Percentiles rank a stretch among this genome's conserved stretches.
Conservation (phyloP, 352 stramenopile species). For the Phytophthora pseudosyringae region DNA sequence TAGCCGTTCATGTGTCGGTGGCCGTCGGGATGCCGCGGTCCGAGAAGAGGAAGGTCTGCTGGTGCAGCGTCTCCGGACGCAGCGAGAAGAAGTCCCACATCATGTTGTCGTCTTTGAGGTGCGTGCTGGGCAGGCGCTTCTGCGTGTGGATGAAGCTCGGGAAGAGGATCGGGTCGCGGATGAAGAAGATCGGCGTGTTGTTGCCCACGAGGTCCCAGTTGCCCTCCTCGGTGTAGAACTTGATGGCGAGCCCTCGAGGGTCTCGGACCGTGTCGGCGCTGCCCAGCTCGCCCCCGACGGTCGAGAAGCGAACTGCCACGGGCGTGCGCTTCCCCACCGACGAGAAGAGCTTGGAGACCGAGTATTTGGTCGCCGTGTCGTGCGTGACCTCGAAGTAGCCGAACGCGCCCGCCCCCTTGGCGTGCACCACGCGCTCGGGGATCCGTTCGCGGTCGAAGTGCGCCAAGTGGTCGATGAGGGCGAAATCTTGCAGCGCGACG, state of each 20-base stretch:
- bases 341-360: slow-evolving; percentile 81
- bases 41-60: slow-evolving; percentile 89
- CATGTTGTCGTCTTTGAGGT: slow-evolving; percentile 86
- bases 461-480: slow-evolving; percentile 85
- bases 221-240: slow-evolving; percentile 94
- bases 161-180: slow-evolving; percentile 93
- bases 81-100: slow-evolving; percentile 94
- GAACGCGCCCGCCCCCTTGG: slow-evolving; percentile 89
- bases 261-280: slow-evolving; percentile 88
- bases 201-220: slow-evolving; percentile 95
- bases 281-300: slow-evolving; percentile 77
- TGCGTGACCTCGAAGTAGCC: slow-evolving; percentile 92
- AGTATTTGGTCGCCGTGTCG: slow-evolving; percentile 48
- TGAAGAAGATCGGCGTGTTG: slow-evolving; percentile 95
- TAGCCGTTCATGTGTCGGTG: slow-evolving; percentile 93
- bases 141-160: slow-evolving; percentile 94
- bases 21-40: slow-evolving; percentile 89
- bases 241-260: slow-evolving; percentile 91
- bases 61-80: slow-evolving; percentile 90
- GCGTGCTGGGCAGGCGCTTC: slow-evolving; percentile 88
- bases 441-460: slow-evolving; percentile 94
- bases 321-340: slow-evolving; percentile 84
- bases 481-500: slow-evolving; percentile 84
- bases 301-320: slow-evolving; percentile 87
- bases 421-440: slow-evolving; percentile 92